Evolutionary conservation across 2,329 filamentous ascomycete species (phyloP).

Genomic region (Trichoderma hamatum): DNA sequence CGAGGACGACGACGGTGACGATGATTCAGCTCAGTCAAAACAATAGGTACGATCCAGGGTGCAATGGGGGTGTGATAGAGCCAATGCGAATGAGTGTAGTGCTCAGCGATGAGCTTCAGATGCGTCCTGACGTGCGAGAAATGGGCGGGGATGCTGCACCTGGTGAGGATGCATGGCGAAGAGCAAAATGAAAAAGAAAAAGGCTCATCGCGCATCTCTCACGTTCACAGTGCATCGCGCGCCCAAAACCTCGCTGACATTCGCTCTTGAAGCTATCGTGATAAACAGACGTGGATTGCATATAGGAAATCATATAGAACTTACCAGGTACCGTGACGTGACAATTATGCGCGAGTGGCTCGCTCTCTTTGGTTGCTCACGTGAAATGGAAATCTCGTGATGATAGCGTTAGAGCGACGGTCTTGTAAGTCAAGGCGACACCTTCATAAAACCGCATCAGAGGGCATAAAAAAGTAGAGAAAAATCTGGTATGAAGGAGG

Average conservation of each 20-base stretch:
- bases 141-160: conserved; percentile 13
- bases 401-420: conserved; percentile 54
- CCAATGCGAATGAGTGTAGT: not conserved
- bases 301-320: too few relatives aligned
- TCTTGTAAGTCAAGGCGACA: conserved; percentile 38
- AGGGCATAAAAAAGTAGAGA: conserved; percentile 21
- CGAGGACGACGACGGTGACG: not conserved
- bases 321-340: too few relatives aligned
- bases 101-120: not conserved
- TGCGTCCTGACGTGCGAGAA: not conserved
- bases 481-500: conserved; percentile 9
- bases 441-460: conserved; percentile 18
- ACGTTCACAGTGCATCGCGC: conserved; percentile 3
- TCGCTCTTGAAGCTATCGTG: conserved; percentile 26
- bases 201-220: conserved; percentile 6
- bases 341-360: too few relatives aligned
- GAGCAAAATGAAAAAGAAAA: not conserved
- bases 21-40: conserved; percentile 34
- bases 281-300: too few relatives aligned
- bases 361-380: too few relatives aligned
- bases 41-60: not conserved
- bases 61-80: not conserved
- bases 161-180: not conserved
- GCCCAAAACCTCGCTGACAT: not conserved
- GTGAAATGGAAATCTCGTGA: conserved; percentile 52